phyloP scores from a whole-genome alignment of 768 basidiomycete species.

The Podaxis sp. region DNA sequence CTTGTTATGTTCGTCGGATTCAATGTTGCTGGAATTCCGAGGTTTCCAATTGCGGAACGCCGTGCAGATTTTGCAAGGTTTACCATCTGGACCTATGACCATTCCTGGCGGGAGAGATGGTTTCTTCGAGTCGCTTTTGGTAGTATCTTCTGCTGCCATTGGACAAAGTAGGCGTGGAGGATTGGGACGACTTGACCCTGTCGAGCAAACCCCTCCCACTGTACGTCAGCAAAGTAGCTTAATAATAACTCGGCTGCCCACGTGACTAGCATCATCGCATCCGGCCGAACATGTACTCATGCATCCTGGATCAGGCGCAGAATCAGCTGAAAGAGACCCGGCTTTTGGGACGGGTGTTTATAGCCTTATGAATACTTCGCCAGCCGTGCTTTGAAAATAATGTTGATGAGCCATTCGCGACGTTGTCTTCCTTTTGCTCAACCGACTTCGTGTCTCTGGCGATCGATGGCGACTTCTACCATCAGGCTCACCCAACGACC shows the following conservation, averaged over 20 bases:
- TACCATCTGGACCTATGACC: conserved; percentile 90
- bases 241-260: not conserved
- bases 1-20: conserved; percentile 23
- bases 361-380: not conserved
- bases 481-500: conserved; percentile 35
- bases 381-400: not conserved
- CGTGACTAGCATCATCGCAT: not conserved
- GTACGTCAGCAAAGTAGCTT: not conserved
- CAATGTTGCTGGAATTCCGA: conserved; percentile 32
- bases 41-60: conserved; percentile 75
- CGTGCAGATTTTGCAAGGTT: conserved; percentile 91
- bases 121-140: conserved; percentile 8
- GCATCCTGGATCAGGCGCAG: not conserved
- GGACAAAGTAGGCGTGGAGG: not conserved
- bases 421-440: not conserved
- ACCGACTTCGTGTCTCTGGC: not conserved
- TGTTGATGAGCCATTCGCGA: conserved; percentile 2
- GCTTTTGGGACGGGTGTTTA: not conserved
- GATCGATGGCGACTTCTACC: conserved; percentile 25
- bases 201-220: too few relatives aligned
- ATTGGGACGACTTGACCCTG: too few relatives aligned
- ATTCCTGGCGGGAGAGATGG: conserved; percentile 67
- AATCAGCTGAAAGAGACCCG: conserved; percentile 12
- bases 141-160: conserved; percentile 4
- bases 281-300: not conserved